Base-by-base conservation (phyloP, 2,329 filamentous ascomycete genomes). In the Ceratocystis papillata region DNA sequence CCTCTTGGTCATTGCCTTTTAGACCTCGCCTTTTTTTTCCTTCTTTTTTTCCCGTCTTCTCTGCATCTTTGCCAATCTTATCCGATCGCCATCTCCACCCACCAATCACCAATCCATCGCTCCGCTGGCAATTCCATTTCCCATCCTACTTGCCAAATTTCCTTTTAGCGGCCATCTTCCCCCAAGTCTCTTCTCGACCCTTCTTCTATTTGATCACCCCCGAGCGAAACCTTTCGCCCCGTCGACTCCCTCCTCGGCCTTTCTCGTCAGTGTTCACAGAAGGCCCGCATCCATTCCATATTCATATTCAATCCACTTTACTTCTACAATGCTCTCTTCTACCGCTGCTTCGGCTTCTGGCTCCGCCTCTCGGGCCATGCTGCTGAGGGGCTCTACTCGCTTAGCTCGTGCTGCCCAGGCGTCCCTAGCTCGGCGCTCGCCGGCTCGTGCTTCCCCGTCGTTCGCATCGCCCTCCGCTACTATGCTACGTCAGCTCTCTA, bases 311-410 rank as follows among this genome's bases (percentile, higher is more conserved):
- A 33, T 8, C 28, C 55, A n/a, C 10, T 28, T 30, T 48, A 48
- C 20, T 6, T 33, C 33, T 46, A 63, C 22, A 60, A 67, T 67
- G 66, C 66, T 67, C n/a, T 67, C 66, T 30, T 64, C 66, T 41
- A 62, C 33, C 45, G 64, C 63, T 63, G 60, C 33, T 37, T 66
- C 64, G 60, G 67, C 64, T 25, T 63, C 67, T n/a, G 67, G 57
- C 53, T 50, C 64, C 30, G 64, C 67, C 64, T 37, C 64, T 28
- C 64, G 64, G 30, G 44, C 67, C 28, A 62, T 67, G 62, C 41
- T 61, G 33, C 44, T 64, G 25, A 59, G 59, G 28, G 46, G 57
- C 44, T 46, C 45, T 53, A 25, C 46, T 41, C 63, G 63, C 25
- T n/a, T 64, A 30, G 59, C 65, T 48, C 61, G 64, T 22, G 53